These are phyloP conservation scores for Chrysoporthe deuterocubensis DNA, from an alignment of 2,329 filamentous ascomycete genomes.

Conservation along the genomic window DNA sequence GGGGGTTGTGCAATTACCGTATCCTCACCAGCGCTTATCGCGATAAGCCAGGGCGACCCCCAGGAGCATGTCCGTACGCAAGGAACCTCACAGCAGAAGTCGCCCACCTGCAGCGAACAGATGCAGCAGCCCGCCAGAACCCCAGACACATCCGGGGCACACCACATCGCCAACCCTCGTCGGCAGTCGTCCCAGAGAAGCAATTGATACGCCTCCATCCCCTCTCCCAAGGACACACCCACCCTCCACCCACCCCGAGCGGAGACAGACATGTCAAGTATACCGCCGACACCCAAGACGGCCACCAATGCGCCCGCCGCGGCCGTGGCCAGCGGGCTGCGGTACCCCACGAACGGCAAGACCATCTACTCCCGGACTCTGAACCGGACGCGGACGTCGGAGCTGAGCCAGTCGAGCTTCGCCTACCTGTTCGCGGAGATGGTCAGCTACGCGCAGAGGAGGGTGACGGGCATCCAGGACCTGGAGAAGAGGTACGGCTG, in stretches of 20 bases:
- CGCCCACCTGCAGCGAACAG: neutral
- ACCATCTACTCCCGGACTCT: slow-evolving; percentile 97
- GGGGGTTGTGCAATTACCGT: slow-evolving; percentile 10
- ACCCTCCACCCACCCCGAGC: neutral
- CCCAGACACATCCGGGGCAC: neutral
- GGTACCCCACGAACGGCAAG: slow-evolving; percentile 90
- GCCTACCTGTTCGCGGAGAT: slow-evolving; percentile 96
- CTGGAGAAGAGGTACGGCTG: slow-evolving; percentile 78
- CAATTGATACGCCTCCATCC: neutral
- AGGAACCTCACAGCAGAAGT: neutral
- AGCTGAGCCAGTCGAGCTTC: slow-evolving; percentile 91
- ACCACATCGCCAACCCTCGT: neutral
- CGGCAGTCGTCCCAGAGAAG: neutral
- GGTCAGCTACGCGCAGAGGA: slow-evolving; percentile 90
- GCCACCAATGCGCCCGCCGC: slow-evolving; percentile 33
- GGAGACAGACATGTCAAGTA: slow-evolving; percentile 50
- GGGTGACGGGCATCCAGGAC: slow-evolving; percentile 91
- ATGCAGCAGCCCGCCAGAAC: neutral
- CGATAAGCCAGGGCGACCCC: slow-evolving; percentile 12
- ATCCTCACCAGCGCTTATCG: slow-evolving; percentile 10
- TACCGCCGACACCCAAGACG: slow-evolving; percentile 54
- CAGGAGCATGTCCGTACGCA: neutral
- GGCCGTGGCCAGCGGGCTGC: slow-evolving; percentile 58
- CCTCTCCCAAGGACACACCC: neutral
- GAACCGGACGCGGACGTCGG: slow-evolving; percentile 84